These are phyloP conservation scores for Penicillium psychrofluorescens DNA, from an alignment of 495 filamentous ascomycete species.

Conservation along the genomic window DNA sequence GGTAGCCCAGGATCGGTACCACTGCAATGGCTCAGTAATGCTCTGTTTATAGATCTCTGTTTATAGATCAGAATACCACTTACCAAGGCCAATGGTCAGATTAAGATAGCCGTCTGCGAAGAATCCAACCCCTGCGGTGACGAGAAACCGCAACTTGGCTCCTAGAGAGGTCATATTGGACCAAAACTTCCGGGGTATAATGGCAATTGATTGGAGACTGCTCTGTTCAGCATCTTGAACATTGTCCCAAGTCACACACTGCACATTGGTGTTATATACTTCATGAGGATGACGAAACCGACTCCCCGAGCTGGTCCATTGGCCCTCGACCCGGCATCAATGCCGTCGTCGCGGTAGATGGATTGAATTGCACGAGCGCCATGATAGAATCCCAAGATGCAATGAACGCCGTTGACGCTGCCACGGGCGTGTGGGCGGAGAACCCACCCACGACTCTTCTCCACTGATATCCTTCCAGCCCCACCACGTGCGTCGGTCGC, in stretches of 20 bases:
- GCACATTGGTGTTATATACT: no score
- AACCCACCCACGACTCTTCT: neutral
- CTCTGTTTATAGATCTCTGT: neutral
- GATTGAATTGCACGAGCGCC: no score
- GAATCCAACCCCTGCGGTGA: conserved; percentile 9
- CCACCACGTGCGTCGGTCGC: conserved; percentile 9
- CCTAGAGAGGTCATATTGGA: conserved; percentile 11
- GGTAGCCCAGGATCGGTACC: conserved; percentile 7
- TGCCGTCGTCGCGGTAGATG: no score
- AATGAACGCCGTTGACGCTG: conserved; percentile 1
- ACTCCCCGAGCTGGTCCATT: no score
- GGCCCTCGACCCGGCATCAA: no score
- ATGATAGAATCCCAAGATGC: neutral
- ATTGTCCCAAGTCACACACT: no score
- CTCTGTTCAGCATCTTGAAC: no score
- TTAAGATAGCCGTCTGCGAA: conserved; percentile 14
- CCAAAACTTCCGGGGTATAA: neutral
- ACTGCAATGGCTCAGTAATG: neutral
- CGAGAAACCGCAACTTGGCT: conserved; percentile 8
- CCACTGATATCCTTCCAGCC: neutral
- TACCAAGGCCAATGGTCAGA: conserved; percentile 15
- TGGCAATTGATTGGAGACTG: no score
- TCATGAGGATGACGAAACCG: no score
- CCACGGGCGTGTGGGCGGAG: conserved; percentile 2
- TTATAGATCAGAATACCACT: neutral